Evolutionary conservation across 257 asterid species (phyloP).

Genomic region (Solanum lycopersicoides): DNA sequence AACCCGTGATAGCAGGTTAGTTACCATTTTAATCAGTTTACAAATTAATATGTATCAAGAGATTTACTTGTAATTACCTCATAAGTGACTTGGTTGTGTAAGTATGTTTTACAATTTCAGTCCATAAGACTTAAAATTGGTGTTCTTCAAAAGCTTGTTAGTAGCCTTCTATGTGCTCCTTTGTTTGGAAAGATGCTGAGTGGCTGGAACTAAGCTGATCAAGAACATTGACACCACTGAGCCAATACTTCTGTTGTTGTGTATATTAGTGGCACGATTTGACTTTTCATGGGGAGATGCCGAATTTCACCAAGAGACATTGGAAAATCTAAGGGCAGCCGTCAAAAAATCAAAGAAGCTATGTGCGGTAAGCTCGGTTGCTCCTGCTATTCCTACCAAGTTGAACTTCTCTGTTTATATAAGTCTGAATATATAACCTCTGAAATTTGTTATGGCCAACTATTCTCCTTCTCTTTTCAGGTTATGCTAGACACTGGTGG

Average conservation of each 20-base stretch:
- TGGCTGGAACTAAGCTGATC: neutral
- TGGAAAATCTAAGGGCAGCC: conserved; percentile 79
- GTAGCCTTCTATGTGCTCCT: neutral
- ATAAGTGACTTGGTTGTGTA: neutral
- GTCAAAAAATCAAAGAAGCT: conserved; percentile 62
- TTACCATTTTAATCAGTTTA: neutral
- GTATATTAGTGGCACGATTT: conserved; percentile 68
- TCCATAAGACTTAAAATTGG: neutral
- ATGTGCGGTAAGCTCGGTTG: conserved; percentile 59
- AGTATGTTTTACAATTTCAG: neutral
- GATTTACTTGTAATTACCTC: neutral
- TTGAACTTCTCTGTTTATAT: neutral
- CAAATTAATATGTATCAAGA: neutral
- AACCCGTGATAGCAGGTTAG: neutral
- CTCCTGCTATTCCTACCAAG: neutral
- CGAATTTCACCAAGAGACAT: conserved; percentile 77
- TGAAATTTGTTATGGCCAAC: neutral
- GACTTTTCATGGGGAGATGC: conserved; percentile 93
- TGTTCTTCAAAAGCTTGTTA: neutral
- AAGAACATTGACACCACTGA: neutral
- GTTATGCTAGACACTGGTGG: conserved; percentile 96
- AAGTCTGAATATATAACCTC: neutral
- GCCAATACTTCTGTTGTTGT: neutral
- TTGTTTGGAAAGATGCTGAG: neutral
- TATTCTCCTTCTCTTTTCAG: conserved; percentile 25